Evolutionary conservation across 1,284 basidiomycete genomes (phyloP).

Genomic region (Cutaneotrichosporon dermatis): DNA sequence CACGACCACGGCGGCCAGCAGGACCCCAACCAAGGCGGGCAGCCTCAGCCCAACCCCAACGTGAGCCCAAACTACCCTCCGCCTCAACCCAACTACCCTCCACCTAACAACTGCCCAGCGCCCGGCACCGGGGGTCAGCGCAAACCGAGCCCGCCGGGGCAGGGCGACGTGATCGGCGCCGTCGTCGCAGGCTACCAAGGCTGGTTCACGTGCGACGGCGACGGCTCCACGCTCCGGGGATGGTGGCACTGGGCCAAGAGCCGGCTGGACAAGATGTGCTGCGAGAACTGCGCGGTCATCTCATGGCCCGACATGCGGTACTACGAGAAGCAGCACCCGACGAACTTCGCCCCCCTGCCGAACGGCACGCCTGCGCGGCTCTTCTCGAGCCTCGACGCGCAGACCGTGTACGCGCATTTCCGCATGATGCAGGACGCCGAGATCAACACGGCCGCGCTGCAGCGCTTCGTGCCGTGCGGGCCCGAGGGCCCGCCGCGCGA

Average conservation of each 20-base stretch:
- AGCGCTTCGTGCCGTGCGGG: slow-evolving; percentile 20
- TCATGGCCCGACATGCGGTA: slow-evolving; percentile 20
- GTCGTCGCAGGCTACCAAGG: slow-evolving; percentile 19
- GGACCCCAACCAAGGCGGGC: too few species aligned
- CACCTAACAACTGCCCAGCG: not conserved
- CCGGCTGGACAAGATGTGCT: slow-evolving; percentile 5
- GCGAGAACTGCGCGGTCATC: slow-evolving; percentile 13
- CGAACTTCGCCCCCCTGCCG: not conserved
- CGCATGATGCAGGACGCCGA: slow-evolving; percentile 14
- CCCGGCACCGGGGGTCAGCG: not conserved
- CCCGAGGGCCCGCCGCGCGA: slow-evolving; percentile 19
- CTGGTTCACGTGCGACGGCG: slow-evolving; percentile 21
- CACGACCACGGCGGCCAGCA: too few species aligned
- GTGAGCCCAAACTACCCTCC: not conserved
- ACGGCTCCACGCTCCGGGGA: slow-evolving; percentile 15
- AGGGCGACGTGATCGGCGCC: slow-evolving; percentile 18
- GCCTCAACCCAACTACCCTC: not conserved
- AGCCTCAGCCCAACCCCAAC: too few species aligned
- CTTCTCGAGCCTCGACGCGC: slow-evolving; percentile 14
- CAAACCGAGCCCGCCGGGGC: not conserved
- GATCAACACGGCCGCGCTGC: slow-evolving; percentile 21
- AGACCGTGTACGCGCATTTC: slow-evolving; percentile 15
- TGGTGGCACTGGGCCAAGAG: slow-evolving; percentile 22
- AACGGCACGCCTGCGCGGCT: slow-evolving; percentile 11
- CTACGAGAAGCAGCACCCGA: slow-evolving; percentile 14